These are phyloP conservation scores for Powellomyces hirtus DNA, from an alignment of 192 early-diverging fungal genomes.

Conservation along the genomic window DNA sequence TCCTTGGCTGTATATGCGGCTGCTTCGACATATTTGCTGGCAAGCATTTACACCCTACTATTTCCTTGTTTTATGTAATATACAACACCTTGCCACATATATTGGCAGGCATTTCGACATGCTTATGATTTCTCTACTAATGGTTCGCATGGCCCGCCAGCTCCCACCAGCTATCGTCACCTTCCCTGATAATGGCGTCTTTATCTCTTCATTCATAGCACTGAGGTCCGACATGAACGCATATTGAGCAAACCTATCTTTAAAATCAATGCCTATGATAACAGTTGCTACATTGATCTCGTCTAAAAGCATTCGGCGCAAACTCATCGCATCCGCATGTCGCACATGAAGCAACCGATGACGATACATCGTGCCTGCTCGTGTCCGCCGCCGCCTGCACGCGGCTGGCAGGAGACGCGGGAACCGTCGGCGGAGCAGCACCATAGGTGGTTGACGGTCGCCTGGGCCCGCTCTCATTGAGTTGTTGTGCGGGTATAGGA, in stretches of 20 bases:
- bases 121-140: too few relatives aligned
- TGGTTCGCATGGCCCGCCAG: too few relatives aligned
- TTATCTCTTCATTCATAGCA: too few relatives aligned
- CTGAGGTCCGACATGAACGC: too few relatives aligned
- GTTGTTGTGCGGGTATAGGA: constrained; percentile 7
- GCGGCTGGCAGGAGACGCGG: constrained; percentile 8
- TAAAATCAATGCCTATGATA: constrained; percentile 68
- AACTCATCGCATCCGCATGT: constrained; percentile 76
- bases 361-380: neutral
- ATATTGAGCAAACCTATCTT: neutral
- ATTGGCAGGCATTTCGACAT: too few relatives aligned
- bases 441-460: neutral
- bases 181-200: too few relatives aligned
- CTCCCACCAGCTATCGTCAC: too few relatives aligned
- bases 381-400: constrained; percentile 6
- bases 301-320: constrained; percentile 71
- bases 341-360: constrained; percentile 42
- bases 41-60: too few relatives aligned
- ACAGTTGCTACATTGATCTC: constrained; percentile 77
- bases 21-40: too few relatives aligned
- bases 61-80: too few relatives aligned
- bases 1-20: too few relatives aligned
- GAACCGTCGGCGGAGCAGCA: neutral
- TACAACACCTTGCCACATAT: too few relatives aligned
- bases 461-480: neutral